A percentile compares a stretch with the other conserved stretches of the same genome.
These are phyloP conservation scores for Suillus hirtellus DNA, from an alignment of 768 basidiomycete genomes.

Conservation along the genomic window DNA sequence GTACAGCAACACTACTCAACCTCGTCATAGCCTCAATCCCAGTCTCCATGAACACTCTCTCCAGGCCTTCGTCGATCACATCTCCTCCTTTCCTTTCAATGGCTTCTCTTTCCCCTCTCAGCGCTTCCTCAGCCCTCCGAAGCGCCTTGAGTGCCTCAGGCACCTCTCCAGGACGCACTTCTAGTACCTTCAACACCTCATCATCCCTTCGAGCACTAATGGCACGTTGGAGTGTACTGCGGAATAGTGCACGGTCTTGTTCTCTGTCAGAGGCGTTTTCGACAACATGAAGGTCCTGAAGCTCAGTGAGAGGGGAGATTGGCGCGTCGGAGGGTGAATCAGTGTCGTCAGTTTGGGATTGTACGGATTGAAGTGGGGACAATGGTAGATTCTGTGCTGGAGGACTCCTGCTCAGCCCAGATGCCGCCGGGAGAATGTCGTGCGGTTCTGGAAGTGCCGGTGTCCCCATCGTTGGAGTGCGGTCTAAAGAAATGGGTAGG, in stretches of 20 bases:
- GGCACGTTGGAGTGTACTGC: neutral
- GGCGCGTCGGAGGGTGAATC: neutral
- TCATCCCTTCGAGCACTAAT: neutral
- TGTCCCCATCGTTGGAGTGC: neutral
- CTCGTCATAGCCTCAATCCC: conserved; percentile 71
- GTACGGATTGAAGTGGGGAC: neutral
- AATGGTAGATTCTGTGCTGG: neutral
- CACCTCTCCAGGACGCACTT: neutral
- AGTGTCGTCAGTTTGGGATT: neutral
- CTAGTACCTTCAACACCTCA: neutral
- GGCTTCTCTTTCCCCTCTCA: neutral
- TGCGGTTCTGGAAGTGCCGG: neutral
- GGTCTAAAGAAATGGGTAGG: neutral
- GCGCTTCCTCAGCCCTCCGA: neutral
- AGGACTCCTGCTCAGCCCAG: neutral
- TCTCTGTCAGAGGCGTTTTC: neutral
- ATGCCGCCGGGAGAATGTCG: neutral
- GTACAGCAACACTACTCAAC: conserved; percentile 42
- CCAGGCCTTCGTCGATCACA: conserved; percentile 18
- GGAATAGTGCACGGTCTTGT: conserved; percentile 1
- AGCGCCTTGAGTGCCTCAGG: neutral
- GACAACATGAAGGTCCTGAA: neutral
- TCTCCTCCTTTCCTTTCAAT: neutral
- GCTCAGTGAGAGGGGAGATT: neutral
- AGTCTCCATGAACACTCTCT: conserved; percentile 69